phyloP scores from a whole-genome alignment of 208 protist species.

The Plasmodiophora brassicae region DNA sequence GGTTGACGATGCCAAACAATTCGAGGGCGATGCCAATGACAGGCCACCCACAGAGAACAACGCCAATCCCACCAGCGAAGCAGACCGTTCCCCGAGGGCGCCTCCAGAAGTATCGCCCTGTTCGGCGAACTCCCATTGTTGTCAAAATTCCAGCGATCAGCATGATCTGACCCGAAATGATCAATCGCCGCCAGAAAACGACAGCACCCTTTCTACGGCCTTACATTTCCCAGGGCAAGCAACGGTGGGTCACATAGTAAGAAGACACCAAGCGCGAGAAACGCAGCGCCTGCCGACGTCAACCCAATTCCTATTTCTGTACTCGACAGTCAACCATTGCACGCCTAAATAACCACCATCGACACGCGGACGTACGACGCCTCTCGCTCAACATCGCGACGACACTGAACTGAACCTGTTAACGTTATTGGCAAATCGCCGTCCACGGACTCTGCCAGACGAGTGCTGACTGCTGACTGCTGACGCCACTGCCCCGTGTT shows the following conservation, averaged over 20 bases:
- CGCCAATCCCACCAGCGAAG: neutral
- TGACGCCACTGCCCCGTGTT: too few species aligned
- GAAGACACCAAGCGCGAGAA: conserved; percentile 19
- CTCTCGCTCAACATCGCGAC: too few species aligned
- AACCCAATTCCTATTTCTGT: conserved; percentile 22
- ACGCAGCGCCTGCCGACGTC: neutral
- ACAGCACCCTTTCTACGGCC: neutral
- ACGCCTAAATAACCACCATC: too few species aligned
- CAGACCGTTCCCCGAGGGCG: conserved; percentile 10
- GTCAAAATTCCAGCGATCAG: neutral
- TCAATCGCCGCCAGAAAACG: neutral
- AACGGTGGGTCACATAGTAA: neutral
- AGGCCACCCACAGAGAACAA: conserved; percentile 25
- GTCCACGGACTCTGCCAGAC: too few species aligned
- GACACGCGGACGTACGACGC: too few species aligned
- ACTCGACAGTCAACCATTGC: too few species aligned
- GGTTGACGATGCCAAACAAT: conserved; percentile 39
- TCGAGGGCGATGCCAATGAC: conserved; percentile 37
- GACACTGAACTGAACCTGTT: too few species aligned
- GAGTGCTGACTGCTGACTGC: too few species aligned
- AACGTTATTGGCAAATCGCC: too few species aligned
- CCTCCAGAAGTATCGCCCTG: conserved; percentile 11
- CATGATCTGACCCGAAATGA: neutral
- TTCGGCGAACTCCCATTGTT: neutral
- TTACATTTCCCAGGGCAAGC: conserved; percentile 6